Conservation (phyloP, 2,329 filamentous ascomycete genomes). For the Fusarium beomiforme region DNA sequence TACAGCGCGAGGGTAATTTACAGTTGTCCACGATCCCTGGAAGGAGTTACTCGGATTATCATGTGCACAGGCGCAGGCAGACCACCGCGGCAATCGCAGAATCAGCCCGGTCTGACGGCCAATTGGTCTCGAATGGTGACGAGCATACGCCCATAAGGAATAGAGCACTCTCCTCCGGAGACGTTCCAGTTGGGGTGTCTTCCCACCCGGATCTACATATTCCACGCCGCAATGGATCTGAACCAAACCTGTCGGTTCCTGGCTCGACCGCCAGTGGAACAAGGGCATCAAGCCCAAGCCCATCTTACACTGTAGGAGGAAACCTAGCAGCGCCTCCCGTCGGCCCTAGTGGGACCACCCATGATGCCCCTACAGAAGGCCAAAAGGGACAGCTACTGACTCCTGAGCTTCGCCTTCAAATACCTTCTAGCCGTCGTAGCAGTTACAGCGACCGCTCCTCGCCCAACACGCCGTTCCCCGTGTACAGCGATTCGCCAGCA, state of each 20-base stretch:
- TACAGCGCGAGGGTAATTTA: conserved; percentile 83
- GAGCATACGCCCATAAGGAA: conserved; percentile 30
- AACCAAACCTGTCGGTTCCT: conserved; percentile 33
- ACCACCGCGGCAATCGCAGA: conserved; percentile 43
- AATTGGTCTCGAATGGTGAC: neutral
- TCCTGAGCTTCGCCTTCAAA: conserved; percentile 55
- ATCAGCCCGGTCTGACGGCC: conserved; percentile 15
- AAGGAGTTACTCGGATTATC: conserved; percentile 61
- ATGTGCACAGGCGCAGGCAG: conserved; percentile 42
- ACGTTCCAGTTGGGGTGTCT: conserved; percentile 39
- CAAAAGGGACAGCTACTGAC: conserved; percentile 11
- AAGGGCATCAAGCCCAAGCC: conserved; percentile 44
- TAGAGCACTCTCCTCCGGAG: conserved; percentile 60
- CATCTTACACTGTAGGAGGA: conserved; percentile 51
- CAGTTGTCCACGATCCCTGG: conserved; percentile 75
- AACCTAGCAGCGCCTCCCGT: conserved; percentile 55
- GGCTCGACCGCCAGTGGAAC: conserved; percentile 26
- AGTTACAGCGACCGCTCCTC: conserved; percentile 58
- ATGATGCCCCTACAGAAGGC: conserved; percentile 14
- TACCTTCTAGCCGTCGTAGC: conserved; percentile 54
- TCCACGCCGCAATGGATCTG: conserved; percentile 33
- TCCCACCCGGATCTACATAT: conserved; percentile 33
- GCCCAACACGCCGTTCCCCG: conserved; percentile 72
- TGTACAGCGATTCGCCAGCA: conserved; percentile 69
- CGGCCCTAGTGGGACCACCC: conserved; percentile 34